phyloP scores from a whole-genome alignment of 1,139 yeast species.

The Saccharomyces hybrid region DNA sequence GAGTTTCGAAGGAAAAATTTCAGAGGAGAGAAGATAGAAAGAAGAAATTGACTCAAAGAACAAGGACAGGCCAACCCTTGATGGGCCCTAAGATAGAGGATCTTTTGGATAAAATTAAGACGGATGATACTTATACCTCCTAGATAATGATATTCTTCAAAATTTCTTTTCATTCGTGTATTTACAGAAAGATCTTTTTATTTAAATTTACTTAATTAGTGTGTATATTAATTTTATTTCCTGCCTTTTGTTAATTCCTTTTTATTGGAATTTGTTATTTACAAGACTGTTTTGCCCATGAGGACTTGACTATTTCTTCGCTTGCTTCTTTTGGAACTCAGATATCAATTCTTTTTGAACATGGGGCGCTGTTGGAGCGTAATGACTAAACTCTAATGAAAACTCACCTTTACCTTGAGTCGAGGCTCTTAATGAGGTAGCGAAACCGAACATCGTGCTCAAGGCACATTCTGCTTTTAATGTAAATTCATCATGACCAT shows the following conservation, averaged over 20 bases:
- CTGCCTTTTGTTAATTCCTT: background rate
- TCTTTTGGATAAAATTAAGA: constrained; percentile 67
- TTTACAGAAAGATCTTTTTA: background rate
- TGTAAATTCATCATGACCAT: constrained; percentile 91
- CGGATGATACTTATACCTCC: constrained; percentile 35
- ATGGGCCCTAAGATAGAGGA: constrained; percentile 87
- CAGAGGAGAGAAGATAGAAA: constrained; percentile 41
- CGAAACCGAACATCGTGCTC: constrained; percentile 93
- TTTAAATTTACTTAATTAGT: background rate
- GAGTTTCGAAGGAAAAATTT: constrained; percentile 28
- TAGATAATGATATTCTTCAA: constrained; percentile 5
- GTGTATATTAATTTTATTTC: constrained; percentile 1
- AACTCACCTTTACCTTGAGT: constrained; percentile 99
- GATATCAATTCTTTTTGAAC: constrained; percentile 86
- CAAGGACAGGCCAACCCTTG: constrained; percentile 74
- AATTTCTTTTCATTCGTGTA: background rate
- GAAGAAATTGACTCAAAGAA: constrained; percentile 48
- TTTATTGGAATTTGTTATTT: constrained; percentile 3
- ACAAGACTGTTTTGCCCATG: constrained; percentile 4
- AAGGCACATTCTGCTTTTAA: constrained; percentile 91
- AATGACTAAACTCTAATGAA: constrained; percentile 86
- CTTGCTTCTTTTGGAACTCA: constrained; percentile 59
- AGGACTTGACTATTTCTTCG: constrained; percentile 12
- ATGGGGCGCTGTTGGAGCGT: constrained; percentile 85
- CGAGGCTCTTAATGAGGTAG: constrained; percentile 88